Evolutionary conservation across 179 eudicot genomes (phyloP), one percentile per base, ranked within the genome.

Genomic region (Patellifolia procumbens): DNA sequence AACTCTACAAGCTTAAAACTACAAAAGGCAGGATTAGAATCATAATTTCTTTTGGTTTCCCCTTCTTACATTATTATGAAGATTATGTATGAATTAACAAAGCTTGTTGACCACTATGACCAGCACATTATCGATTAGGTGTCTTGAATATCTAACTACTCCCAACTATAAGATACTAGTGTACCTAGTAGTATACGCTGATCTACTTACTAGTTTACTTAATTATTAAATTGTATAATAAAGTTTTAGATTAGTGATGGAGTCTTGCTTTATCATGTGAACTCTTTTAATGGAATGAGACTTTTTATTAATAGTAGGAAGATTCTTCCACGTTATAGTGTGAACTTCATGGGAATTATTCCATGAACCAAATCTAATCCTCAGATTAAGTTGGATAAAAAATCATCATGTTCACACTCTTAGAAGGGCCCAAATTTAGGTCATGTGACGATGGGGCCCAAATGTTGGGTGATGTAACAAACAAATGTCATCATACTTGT

Each of bases 281-380:
- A 58, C 19, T 34, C 63, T 13, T 58, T 26, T 26, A 28, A 29
- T 26, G 5, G 2, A 53, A n/a, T 26, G 28, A 58, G 32, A 13
- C 34, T 24, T 24, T 26, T 12, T 52, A n/a, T 8, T 48, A 48
- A 13, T 48, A 48, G n/a, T 28, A 10, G 39, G 53, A 69, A 28
- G 31, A 69, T 48, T 69, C 15, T 46, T 69, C 73, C 58, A 69
- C 28, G n/a, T 53, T 15, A 70, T 70, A 17, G 58, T 69, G 73
- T 70, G 74, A 70, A 70, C 74, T 42, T 10, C 4, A 24, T 35
- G 59, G 52, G 43, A 32, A 19, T 16, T 52, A 51, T 49, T 70
- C 73, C 74, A 32, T 19, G 74, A 53, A 29, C 61, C 74, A 70
- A 66, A 66, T 39, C 70, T 64, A 66, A 16, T 39, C 51, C 19